These are phyloP conservation scores for Holtermanniella nyarrowii DNA, from an alignment of 768 basidiomycete species.

Conservation along the genomic window DNA sequence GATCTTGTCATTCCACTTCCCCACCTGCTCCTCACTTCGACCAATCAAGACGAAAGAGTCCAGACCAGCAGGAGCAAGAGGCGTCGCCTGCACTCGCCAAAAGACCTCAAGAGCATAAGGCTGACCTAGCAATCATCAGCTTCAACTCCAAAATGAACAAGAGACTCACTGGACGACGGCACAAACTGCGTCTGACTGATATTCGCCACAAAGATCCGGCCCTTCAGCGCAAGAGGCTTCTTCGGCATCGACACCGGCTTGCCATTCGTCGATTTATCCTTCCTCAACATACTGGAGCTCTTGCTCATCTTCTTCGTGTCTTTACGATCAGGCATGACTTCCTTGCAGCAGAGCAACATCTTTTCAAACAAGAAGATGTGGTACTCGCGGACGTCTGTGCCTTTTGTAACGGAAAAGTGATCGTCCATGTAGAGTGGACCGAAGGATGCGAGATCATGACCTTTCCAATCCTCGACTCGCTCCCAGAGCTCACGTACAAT, in stretches of 20 bases:
- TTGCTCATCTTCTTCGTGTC: conserved; percentile 58
- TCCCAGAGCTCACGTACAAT: conserved; percentile 75
- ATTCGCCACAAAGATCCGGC: conserved; percentile 93
- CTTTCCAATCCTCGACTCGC: conserved; percentile 98
- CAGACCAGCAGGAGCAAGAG: conserved; percentile 52
- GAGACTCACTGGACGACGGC: background rate
- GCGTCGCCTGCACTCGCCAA: conserved; percentile 68
- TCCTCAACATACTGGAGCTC: conserved; percentile 81
- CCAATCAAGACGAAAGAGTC: conserved; percentile 93
- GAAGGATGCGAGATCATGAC: conserved; percentile 88
- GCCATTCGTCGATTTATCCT: conserved; percentile 49
- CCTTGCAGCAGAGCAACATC: conserved; percentile 98
- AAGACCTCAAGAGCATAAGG: conserved; percentile 68
- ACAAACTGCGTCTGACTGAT: conserved; percentile 49
- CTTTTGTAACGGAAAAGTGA: conserved; percentile 89
- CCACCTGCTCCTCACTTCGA: conserved; percentile 79
- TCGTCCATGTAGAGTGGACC: conserved; percentile 91
- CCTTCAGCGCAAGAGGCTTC: conserved; percentile 79
- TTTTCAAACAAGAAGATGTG: conserved; percentile 98
- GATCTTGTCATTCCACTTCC: conserved; percentile 83
- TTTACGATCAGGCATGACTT: conserved; percentile 53
- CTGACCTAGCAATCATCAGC: background rate
- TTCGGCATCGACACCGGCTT: conserved; percentile 58
- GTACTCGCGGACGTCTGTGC: conserved; percentile 92
- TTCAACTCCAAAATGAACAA: background rate